Base-by-base conservation (phyloP, 1,139 yeast genomes). In the Yamadazyma buinensis region DNA sequence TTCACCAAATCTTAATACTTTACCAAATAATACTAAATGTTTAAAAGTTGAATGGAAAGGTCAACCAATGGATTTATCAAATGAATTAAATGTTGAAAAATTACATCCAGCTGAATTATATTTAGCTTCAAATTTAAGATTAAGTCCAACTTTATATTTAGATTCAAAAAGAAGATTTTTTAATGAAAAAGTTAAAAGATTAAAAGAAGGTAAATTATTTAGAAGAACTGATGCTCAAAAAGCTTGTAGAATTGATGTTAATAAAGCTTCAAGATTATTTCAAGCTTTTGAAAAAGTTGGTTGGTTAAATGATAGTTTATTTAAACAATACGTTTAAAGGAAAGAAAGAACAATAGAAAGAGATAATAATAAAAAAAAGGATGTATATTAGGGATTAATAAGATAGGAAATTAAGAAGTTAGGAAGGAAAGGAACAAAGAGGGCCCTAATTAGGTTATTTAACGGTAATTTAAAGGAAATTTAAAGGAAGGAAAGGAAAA, bases 201-300 rank as follows among this genome's bases (percentile, higher is more conserved):
- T 84, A 53, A 79, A 77, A 53, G 71, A 70, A 38, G 86, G 85
- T 22, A 72, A 84, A 58, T 95, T 92, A 30, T 92, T 92, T 63
- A 81, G 97, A 65, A 80, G 97, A 64, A 92, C 97, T 0, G 98
- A 92, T 59, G 95, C 97, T 11, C 97, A 92, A 61, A 90, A 92
- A 69, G 95, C 97, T 8, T 90, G 97, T 58, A 78, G 96, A 47
- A 90, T 92, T 44, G 98, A 92, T 61, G 98, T 92, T 38, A 92
- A 92, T 61, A 92, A 92, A 61, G 97, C 97, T 2, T 83, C 95
- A 36, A 74, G 97, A 49, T 67, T 92, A 38, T 92, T 80, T 68
- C 94, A 95, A 21, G 94, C 97, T 21, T 92, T 80, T 57, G 97
- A 92, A 60, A 84, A 82, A 60, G 95, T 86, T 28, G 97, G 97